Percentiles rank a stretch among this genome's conserved stretches.
Evolutionary conservation across 1,139 yeast genomes (phyloP).

Genomic region (Spencermartinsiella ligniputridi): DNA sequence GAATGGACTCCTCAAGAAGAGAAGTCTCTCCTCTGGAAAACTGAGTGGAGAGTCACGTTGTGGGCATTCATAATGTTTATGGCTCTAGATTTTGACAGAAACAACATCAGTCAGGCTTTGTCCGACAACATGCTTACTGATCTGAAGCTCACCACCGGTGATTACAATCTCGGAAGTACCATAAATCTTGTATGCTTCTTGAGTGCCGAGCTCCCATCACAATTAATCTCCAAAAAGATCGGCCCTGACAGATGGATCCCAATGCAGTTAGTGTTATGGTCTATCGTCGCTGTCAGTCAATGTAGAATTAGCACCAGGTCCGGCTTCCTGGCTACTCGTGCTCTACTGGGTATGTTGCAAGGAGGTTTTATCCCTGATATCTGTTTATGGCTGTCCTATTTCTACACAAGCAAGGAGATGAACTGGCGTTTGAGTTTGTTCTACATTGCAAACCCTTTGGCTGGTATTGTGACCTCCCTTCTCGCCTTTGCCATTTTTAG

Average conservation of each 20-base stretch:
- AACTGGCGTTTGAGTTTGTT: slow-evolving; percentile 47
- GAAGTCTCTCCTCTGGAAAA: slow-evolving; percentile 38
- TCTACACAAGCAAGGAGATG: slow-evolving; percentile 47
- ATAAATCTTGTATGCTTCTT: slow-evolving; percentile 42
- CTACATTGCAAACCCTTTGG: slow-evolving; percentile 36
- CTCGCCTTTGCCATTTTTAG: slow-evolving; percentile 44
- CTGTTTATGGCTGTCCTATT: slow-evolving; percentile 49
- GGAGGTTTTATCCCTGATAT: slow-evolving; percentile 56
- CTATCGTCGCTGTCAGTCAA: slow-evolving; percentile 45
- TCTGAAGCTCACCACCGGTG: slow-evolving; percentile 43
- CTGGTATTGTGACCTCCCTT: slow-evolving; percentile 34
- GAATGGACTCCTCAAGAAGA: slow-evolving; percentile 48
- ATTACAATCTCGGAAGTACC: slow-evolving; percentile 46
- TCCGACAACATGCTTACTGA: slow-evolving; percentile 47
- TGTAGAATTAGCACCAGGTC: slow-evolving; percentile 37
- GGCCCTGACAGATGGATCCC: slow-evolving; percentile 57
- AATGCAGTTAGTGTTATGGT: slow-evolving; percentile 47
- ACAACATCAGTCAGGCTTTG: slow-evolving; percentile 47
- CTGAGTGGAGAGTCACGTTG: slow-evolving; percentile 44
- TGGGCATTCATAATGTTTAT: slow-evolving; percentile 46
- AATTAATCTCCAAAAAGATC: slow-evolving; percentile 45
- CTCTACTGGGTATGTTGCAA: slow-evolving; percentile 44
- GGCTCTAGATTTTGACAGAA: slow-evolving; percentile 50
- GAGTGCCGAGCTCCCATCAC: slow-evolving; percentile 50
- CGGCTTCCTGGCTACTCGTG: slow-evolving; percentile 42